phyloP scores from a whole-genome alignment of 129 eudicot species.

The Arctium minus region DNA sequence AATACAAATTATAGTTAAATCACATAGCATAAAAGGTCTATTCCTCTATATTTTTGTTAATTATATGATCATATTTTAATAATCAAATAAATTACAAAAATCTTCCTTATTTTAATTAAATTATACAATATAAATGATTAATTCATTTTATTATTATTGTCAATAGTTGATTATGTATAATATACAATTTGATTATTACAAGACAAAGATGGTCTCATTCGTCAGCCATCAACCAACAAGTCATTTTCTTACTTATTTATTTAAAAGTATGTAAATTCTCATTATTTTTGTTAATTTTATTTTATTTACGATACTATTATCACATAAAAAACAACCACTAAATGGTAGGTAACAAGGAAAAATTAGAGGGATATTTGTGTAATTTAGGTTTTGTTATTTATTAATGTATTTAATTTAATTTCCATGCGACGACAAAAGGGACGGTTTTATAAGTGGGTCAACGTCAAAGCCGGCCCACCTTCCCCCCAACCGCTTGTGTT shows the following conservation, averaged over 20 bases:
- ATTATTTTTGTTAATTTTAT: too few relatives aligned
- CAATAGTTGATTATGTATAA: neutral
- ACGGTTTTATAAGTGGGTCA: neutral
- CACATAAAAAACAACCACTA: neutral
- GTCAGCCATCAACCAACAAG: neutral
- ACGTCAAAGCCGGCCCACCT: slow-evolving; percentile 24
- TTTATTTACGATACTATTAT: too few relatives aligned
- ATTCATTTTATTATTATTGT: neutral
- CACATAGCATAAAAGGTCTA: neutral
- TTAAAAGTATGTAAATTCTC: too few relatives aligned
- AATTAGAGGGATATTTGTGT: neutral
- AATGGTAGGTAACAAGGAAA: neutral
- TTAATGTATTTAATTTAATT: too few relatives aligned
- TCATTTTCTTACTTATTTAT: too few relatives aligned
- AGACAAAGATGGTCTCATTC: neutral
- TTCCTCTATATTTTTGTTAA: neutral
- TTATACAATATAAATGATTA: neutral
- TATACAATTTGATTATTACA: neutral
- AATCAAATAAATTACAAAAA: neutral
- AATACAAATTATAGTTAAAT: neutral
- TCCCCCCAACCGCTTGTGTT: slow-evolving; percentile 13
- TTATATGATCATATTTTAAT: neutral
- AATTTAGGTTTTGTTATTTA: neutral
- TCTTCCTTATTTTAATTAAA: neutral
- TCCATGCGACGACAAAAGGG: neutral